A percentile compares a stretch with the other conserved stretches of the same genome.
These are phyloP conservation scores for Antrodiella citrinella DNA, from an alignment of 768 basidiomycete genomes.

Conservation along the genomic window DNA sequence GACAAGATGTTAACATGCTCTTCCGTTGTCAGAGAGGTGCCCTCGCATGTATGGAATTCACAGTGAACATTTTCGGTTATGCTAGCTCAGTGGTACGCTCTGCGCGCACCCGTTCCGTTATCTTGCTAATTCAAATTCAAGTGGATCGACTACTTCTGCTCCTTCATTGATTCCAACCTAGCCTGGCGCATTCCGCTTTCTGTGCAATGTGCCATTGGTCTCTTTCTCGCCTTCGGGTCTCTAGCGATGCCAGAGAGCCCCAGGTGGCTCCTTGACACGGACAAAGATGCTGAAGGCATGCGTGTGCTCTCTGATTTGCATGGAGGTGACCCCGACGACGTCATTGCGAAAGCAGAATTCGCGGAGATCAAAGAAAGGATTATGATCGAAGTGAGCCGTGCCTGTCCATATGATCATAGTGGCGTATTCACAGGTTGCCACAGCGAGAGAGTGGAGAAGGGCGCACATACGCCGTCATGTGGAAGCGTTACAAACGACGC, in stretches of 20 bases:
- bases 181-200: constrained; percentile 91
- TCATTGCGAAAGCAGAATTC: constrained; percentile 73
- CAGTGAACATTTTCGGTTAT: constrained; percentile 88
- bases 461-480: constrained; percentile 74
- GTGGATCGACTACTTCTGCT: constrained; percentile 95
- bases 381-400: constrained; percentile 49
- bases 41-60: constrained; percentile 93
- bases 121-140: constrained; percentile 18
- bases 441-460: constrained; percentile 73
- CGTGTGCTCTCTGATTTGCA: constrained; percentile 83
- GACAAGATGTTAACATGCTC: constrained; percentile 1
- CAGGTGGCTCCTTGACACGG: constrained; percentile 87
- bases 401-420: neutral
- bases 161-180: constrained; percentile 75
- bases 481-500: constrained; percentile 78
- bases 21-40: constrained; percentile 59
- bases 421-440: neutral
- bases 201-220: constrained; percentile 82
- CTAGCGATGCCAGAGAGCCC: constrained; percentile 88
- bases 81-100: constrained; percentile 77
- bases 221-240: constrained; percentile 70
- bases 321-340: constrained; percentile 66
- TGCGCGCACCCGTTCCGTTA: neutral
- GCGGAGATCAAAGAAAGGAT: constrained; percentile 83
- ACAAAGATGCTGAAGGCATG: constrained; percentile 77